Evolutionary conservation across 495 filamentous ascomycete genomes (phyloP).

Genomic region (Trichodelitschia bisporula): DNA sequence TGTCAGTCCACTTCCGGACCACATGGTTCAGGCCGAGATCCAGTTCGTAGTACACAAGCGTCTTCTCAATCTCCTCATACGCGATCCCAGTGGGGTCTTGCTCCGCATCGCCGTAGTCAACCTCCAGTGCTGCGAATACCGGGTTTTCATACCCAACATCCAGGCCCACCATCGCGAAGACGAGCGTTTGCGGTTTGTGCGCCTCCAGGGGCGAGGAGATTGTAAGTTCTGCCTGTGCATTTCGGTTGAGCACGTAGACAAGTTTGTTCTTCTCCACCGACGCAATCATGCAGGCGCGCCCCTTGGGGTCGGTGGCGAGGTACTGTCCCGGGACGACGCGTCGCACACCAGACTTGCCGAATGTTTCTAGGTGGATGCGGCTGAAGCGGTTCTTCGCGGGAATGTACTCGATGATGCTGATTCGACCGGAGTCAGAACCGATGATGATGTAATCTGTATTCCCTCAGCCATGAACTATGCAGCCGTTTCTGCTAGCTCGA

Average conservation of each 20-base stretch:
- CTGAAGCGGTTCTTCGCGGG: slow-evolving; percentile 70
- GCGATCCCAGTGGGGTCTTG: slow-evolving; percentile 75
- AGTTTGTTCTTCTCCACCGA: slow-evolving; percentile 98
- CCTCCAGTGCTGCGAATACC: slow-evolving; percentile 79
- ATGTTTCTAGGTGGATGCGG: slow-evolving; percentile 83
- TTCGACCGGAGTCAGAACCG: slow-evolving; percentile 82
- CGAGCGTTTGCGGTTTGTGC: slow-evolving; percentile 79
- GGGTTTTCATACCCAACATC: slow-evolving; percentile 96
- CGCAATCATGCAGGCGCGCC: slow-evolving; percentile 79
- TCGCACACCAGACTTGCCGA: slow-evolving; percentile 89
- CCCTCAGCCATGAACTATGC: not conserved
- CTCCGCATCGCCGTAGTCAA: slow-evolving; percentile 79
- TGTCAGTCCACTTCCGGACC: slow-evolving; percentile 81
- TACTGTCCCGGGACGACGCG: slow-evolving; percentile 90
- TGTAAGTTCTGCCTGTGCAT: slow-evolving; percentile 76
- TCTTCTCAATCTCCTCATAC: slow-evolving; percentile 59
- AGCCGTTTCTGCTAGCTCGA: not conserved
- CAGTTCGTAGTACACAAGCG: slow-evolving; percentile 87
- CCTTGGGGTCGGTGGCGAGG: slow-evolving; percentile 81
- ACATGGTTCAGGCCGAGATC: slow-evolving; percentile 95
- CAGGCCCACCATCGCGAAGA: slow-evolving; percentile 62
- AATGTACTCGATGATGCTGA: slow-evolving; percentile 81
- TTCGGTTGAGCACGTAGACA: slow-evolving; percentile 93
- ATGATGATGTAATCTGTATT: slow-evolving; percentile 80
- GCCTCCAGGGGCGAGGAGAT: slow-evolving; percentile 97